phyloP scores from a whole-genome alignment of 345 rosid genomes.

The Eutrema yunnanense region DNA sequence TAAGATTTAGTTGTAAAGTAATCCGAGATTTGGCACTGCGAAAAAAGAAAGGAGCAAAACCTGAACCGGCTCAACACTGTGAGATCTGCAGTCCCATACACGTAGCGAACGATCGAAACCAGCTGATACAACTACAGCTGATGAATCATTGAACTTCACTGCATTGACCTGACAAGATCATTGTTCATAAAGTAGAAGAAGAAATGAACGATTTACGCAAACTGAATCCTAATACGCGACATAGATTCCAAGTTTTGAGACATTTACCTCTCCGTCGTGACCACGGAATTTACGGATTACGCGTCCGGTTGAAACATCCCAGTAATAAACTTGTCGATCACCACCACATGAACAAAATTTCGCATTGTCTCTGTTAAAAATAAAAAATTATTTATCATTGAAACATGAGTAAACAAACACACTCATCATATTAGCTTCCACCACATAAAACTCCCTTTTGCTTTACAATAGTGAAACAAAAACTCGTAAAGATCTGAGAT shows the following conservation, averaged over 20 bases:
- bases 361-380: slow-evolving; percentile 58
- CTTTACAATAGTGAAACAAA: background rate
- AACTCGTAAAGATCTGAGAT: background rate
- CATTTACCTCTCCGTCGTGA: slow-evolving; percentile 74
- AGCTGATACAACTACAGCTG: slow-evolving; percentile 85
- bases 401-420: background rate
- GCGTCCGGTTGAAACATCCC: slow-evolving; percentile 93
- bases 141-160: slow-evolving; percentile 76
- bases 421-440: background rate
- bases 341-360: slow-evolving; percentile 92
- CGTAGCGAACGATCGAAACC: slow-evolving; percentile 92
- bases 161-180: slow-evolving; percentile 67
- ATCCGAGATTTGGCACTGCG: background rate
- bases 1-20: background rate
- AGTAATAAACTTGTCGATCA: slow-evolving; percentile 85
- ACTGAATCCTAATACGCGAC: background rate
- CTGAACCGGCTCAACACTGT: slow-evolving; percentile 92
- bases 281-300: slow-evolving; percentile 93
- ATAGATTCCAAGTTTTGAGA: background rate
- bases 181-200: background rate
- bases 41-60: slow-evolving; percentile 29
- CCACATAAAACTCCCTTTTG: background rate
- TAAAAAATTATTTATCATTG: background rate
- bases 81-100: slow-evolving; percentile 96
- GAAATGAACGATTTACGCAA: background rate